These are phyloP conservation scores for Metrosideros polymorpha DNA, from an alignment of 441 rosid species.

Conservation along the genomic window DNA sequence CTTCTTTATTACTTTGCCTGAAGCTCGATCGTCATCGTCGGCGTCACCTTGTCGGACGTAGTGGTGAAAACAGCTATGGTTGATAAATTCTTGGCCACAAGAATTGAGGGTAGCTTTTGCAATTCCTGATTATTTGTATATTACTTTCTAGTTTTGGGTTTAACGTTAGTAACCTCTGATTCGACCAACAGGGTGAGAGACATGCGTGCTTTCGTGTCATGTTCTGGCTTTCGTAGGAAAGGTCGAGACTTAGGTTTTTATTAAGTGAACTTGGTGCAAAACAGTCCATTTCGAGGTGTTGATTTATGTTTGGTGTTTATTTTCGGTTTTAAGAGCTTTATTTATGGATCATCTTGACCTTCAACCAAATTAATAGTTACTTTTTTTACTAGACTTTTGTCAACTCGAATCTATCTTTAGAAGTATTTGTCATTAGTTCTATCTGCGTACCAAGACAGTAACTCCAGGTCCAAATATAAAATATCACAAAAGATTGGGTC, in stretches of 20 bases:
- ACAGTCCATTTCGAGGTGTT: neutral
- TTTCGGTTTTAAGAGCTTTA: neutral
- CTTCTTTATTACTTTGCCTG: neutral
- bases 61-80: neutral
- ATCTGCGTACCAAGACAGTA: no score
- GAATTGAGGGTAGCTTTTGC: neutral
- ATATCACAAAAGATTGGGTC: no score
- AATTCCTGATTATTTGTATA: neutral
- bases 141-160: neutral
- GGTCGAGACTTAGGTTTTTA: neutral
- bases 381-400: neutral
- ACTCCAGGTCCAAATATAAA: no score
- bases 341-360: neutral
- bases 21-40: neutral
- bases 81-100: neutral
- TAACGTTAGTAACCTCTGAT: neutral
- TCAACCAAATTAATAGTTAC: neutral
- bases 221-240: neutral
- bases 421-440: neutral
- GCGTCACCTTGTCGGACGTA: neutral
- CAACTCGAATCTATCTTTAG: neutral
- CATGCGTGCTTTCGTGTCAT: neutral
- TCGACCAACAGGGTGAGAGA: neutral
- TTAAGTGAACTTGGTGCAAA: neutral
- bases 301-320: neutral